Evolutionary conservation across 305 asterid species (phyloP), one percentile per base, ranked within the genome.

Genomic region (Solanum aculeatissimum): DNA sequence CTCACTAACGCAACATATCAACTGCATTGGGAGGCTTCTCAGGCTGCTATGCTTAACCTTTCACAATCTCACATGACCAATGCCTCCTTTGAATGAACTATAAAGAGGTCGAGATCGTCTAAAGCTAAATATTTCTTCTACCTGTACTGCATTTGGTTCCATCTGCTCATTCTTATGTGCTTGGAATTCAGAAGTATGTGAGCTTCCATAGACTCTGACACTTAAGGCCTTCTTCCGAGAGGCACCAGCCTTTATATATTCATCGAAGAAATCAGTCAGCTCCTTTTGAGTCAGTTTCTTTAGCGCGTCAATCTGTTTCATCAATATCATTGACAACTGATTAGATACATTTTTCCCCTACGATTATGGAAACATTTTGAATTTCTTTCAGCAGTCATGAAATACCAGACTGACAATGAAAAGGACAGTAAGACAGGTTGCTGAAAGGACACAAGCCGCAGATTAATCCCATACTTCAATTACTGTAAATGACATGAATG

Each of bases 31-130:
- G 49, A 3, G 45, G 4, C 29, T 77, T 77, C 82, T 53, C 13
- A 8, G n/a, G 65, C 47, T 51, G 63, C 43, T 51, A 49, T 5
- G 65, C 9, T n/a, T 81, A 18, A 2, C 21, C 79, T 25, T 51
- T 63, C 68, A 83, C 85, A 83, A 65, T 68, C 65, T 83, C 81
- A 83, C 79, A 13, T 66, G 79, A 83, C 85, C 85, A 51, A 83
- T 12, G 42, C 85, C 85, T 83, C 85, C 85, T 83, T 83, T 83
- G 38, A 83, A 69, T 32, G 85, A 83, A 83, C 85, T 79, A 74
- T 69, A 68, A 38, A 83, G 85, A 42, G 77, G 55, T 6, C 65
- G 81, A 69, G 85, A 83, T 83, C 85, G 85, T 49, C 85, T 69
- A 58, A 83, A 83, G 51, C 85, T 69, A 68, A 68, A 83, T 32